Base-by-base conservation (phyloP, 1,284 basidiomycete genomes). In the Blastosporella zonata region DNA sequence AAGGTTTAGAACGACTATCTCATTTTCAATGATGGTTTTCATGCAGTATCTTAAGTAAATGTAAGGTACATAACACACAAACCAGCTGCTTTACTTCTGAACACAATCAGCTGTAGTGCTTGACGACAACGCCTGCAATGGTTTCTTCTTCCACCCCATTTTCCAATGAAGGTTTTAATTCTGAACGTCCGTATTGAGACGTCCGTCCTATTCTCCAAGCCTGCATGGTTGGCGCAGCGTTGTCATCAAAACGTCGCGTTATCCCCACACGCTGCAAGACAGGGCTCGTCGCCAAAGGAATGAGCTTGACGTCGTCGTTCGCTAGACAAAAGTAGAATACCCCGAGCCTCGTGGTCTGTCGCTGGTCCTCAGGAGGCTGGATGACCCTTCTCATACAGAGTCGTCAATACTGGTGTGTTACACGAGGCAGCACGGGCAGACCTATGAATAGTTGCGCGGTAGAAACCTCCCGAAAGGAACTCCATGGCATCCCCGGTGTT, bases 401-500 rank as follows among this genome's bases (percentile, higher is more conserved):
- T 31, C 1, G 25, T 27, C 2, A 25, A 13, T 37, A 8, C 12
- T 6, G 25, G 20, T 39, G 6, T 3, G 5, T 8, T 35, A 35
- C 9, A 31, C 25, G 18, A 31, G 7, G n/a, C n/a, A 22, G 8
- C n/a, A 37, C 18, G 28, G 21, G 50, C 54, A 6, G 33, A 69
- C 64, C 71, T 61, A 56, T 73, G 72, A 21, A 70, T 69, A 12
- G 73, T 73, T 6, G 68, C 69, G 2, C 55, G 64, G 47, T 73
- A 50, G 21, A 63, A 68, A 3, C 72, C 74, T 12, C 76, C 78
- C 6, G 74, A 77, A 3, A 81, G 62, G 57, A 80, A 78, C 45
- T 73, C 71, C 35, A 79, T 59, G 0, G 73, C 72, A 55, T 85
- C 84, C 13, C 82, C 83, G 0, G 75, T 72, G 55, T 87, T 70